Base-by-base conservation (phyloP, 345 rosid species). In the Cardamine occulta region DNA sequence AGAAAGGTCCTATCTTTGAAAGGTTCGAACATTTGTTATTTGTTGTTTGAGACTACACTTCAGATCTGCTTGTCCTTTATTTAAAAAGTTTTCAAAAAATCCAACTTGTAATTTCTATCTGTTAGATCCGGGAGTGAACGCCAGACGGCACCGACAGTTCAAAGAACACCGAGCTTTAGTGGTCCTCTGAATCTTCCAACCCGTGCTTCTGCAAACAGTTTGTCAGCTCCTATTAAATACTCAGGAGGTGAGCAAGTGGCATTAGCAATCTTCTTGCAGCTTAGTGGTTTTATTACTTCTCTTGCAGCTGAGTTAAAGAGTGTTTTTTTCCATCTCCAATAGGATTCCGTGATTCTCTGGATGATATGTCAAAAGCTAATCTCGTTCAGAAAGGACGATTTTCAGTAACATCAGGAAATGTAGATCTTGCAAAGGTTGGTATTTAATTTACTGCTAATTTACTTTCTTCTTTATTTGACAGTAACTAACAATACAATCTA, bases 331-430 rank as follows among this genome's bases (percentile, higher is more conserved):
- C 42, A 67, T 60, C 51, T 78, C 15, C 21, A 47, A 77, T 68
- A 96, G 99, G 99, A 47, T 96, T 85, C 78, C 88, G 91, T 77
- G 99, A 96, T 82, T 87, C 89, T 69, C 66, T 90, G 84, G 98
- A 96, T 83, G 99, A 96, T 6, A 96, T 90, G 74, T 81, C 97
- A 39, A 96, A 93, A 86, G 83, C 93, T 61, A 96, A 86, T 79
- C 84, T 93, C 58, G 97, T 96, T 78, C 98, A 96, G 80, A 96
- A 91, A 84, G 99, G 99, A 66, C 80, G 98, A 63, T 96, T 96
- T 79, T 96, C 98, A 26, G 99, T 96, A 54, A 96, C 99, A 76
- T 96, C 98, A 68, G 99, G 90, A 83, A 96, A 89, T 81, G 70
- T 96, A 53, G 98, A 96, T 85, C 96, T 90, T 79, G 87, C 76